Conservation (phyloP, 345 rosid species). For the Brassica carinata region DNA sequence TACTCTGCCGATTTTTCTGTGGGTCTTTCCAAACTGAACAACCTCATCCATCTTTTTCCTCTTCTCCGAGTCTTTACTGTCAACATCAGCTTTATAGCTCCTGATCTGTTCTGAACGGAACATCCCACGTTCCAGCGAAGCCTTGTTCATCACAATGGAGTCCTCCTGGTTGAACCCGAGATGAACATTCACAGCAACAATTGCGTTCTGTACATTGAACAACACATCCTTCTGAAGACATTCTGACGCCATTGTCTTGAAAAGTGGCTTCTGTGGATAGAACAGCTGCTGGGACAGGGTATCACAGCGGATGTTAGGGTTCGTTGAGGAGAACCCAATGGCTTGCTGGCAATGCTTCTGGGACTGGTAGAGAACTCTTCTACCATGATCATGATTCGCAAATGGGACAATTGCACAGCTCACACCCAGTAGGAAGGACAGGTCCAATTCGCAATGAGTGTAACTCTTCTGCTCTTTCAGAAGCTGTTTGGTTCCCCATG, state of each 20-base stretch:
- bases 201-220: slow-evolving; percentile 86
- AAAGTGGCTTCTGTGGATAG: no score
- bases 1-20: slow-evolving; percentile 72
- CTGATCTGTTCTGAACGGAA: slow-evolving; percentile 83
- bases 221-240: slow-evolving; percentile 68
- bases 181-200: slow-evolving; percentile 92
- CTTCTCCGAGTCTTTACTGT: slow-evolving; percentile 72
- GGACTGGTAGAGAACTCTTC: no score
- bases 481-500: slow-evolving; percentile 70
- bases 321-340: no score
- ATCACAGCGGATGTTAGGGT: no score
- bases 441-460: slow-evolving; percentile 81
- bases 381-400: no score
- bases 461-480: slow-evolving; percentile 49
- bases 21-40: slow-evolving; percentile 67
- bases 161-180: slow-evolving; percentile 95
- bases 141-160: slow-evolving; percentile 87
- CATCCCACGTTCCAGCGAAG: slow-evolving; percentile 91
- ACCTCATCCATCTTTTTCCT: slow-evolving; percentile 58
- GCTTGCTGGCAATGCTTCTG: no score
- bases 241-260: slow-evolving; percentile 51
- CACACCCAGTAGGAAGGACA: slow-evolving; percentile 53
- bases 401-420: no score
- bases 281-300: no score
- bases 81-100: slow-evolving; percentile 92